Percentiles rank a stretch among this genome's conserved stretches.
Conservation (phyloP, 345 rosid species). For the Euphorbia tirucalli region DNA sequence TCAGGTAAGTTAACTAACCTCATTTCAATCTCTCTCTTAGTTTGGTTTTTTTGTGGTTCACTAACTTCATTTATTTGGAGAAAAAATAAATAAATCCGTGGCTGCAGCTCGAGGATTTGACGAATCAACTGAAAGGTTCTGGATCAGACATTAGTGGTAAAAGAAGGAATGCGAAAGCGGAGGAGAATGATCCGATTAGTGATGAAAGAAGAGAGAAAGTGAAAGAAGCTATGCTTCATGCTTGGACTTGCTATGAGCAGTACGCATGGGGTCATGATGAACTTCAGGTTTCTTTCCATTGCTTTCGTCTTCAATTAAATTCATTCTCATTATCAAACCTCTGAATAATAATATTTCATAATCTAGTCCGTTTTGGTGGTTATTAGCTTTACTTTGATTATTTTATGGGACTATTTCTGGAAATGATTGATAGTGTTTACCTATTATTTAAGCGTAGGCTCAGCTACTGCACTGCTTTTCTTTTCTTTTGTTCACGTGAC, state of each 20-base stretch:
- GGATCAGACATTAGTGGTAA: slow-evolving; percentile 15
- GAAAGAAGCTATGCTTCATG: slow-evolving; percentile 36
- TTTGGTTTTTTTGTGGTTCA: not conserved
- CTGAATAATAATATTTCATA: not conserved
- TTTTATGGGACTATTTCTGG: not conserved
- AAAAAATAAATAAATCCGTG: not conserved
- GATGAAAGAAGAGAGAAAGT: slow-evolving; percentile 28
- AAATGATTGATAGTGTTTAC: not conserved
- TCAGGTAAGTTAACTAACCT: slow-evolving; percentile 16
- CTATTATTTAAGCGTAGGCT: not conserved
- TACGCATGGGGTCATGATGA: slow-evolving; percentile 37
- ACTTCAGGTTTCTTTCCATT: slow-evolving; percentile 20
- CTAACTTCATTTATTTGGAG: slow-evolving; percentile 4
- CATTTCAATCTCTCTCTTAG: not conserved
- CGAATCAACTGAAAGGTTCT: slow-evolving; percentile 16
- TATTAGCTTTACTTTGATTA: not conserved
- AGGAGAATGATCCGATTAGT: slow-evolving; percentile 21
- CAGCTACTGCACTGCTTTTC: not conserved
- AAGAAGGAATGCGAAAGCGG: not conserved
- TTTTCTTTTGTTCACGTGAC: not conserved
- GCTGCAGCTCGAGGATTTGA: slow-evolving; percentile 7
- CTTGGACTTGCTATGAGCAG: slow-evolving; percentile 32
- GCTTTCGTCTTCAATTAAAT: not conserved
- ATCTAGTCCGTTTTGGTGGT: not conserved
- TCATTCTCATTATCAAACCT: not conserved